Percentiles rank a stretch among this genome's conserved stretches.
phyloP scores from a whole-genome alignment of 108 stramenopile genomes.

The Nitzschia inconspicua region DNA sequence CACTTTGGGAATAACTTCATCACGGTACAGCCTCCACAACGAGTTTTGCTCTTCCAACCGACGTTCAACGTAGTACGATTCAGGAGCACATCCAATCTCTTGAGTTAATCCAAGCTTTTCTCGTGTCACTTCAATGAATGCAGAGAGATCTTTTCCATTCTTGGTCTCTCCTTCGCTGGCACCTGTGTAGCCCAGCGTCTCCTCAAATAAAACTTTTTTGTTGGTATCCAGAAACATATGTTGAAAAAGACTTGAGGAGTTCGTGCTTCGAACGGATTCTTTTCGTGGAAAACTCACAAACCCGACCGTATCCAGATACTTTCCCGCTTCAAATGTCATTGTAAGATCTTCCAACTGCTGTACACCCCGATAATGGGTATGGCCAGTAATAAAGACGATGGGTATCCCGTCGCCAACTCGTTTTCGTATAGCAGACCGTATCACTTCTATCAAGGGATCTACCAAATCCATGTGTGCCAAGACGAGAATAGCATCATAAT shows the following conservation, averaged over 20 bases:
- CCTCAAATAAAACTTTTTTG: slow-evolving; percentile 23
- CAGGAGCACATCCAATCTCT: slow-evolving; percentile 52
- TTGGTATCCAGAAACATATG: slow-evolving; percentile 57
- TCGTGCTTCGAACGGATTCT: slow-evolving; percentile 4
- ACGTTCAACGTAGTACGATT: slow-evolving; percentile 28
- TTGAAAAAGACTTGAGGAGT: slow-evolving; percentile 25
- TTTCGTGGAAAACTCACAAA: slow-evolving; percentile 56
- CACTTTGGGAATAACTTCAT: slow-evolving; percentile 47
- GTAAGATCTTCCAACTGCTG: slow-evolving; percentile 11
- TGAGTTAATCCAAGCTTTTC: slow-evolving; percentile 43
- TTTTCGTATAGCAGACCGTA: slow-evolving; percentile 40
- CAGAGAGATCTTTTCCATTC: slow-evolving; percentile 51
- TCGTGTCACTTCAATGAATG: slow-evolving; percentile 45
- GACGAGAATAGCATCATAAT: slow-evolving; percentile 67
- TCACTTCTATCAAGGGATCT: slow-evolving; percentile 49
- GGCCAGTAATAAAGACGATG: slow-evolving; percentile 74
- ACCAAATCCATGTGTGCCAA: slow-evolving; percentile 77
- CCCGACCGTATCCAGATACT: slow-evolving; percentile 74
- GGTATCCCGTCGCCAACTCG: slow-evolving; percentile 44
- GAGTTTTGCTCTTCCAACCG: slow-evolving; percentile 37
- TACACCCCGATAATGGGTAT: slow-evolving; percentile 53
- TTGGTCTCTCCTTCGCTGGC: slow-evolving; percentile 35
- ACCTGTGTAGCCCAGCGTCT: slow-evolving; percentile 9
- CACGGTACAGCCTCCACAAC: slow-evolving; percentile 45
- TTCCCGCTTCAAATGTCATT: slow-evolving; percentile 64